These are phyloP conservation scores for Pyrenochaeta sp. DNA, from an alignment of 2,329 filamentous ascomycete genomes.

Conservation along the genomic window DNA sequence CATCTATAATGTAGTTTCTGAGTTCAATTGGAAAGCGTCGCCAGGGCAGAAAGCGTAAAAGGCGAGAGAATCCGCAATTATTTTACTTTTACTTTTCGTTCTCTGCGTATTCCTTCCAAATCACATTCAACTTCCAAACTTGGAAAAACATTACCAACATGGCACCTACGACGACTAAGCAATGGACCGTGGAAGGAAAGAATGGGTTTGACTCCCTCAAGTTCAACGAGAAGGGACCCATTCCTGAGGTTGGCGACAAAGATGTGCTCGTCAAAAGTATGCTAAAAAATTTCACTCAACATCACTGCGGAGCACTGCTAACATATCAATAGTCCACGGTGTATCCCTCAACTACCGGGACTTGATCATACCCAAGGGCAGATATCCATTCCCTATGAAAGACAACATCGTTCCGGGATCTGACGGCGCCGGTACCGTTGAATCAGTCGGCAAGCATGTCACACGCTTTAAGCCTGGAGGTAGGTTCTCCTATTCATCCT, in stretches of 20 bases:
- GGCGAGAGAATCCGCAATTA: too few species aligned
- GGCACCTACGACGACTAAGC: constrained; percentile 59
- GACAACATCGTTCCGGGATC: constrained; percentile 57
- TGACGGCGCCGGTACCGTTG: constrained; percentile 62
- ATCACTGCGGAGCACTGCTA: constrained; percentile 2
- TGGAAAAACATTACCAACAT: constrained; percentile 18
- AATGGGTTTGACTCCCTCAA: constrained; percentile 70
- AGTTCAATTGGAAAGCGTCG: neutral
- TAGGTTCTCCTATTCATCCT: constrained; percentile 9
- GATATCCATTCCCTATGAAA: constrained; percentile 55
- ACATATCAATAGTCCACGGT: constrained; percentile 52
- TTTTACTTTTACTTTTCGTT: too few species aligned
- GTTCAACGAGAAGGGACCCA: constrained; percentile 58
- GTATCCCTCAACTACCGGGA: constrained; percentile 61
- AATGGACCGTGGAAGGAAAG: constrained; percentile 65
- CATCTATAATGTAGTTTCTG: neutral
- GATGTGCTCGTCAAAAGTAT: constrained; percentile 74
- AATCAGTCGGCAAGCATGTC: constrained; percentile 64
- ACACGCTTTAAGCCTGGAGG: constrained; percentile 63
- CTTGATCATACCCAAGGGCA: constrained; percentile 57
- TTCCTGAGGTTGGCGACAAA: constrained; percentile 72
- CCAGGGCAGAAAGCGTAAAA: neutral
- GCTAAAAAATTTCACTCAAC: neutral
- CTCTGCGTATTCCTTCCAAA: neutral
- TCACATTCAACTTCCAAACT: neutral